Base-by-base conservation (phyloP, 2,329 filamentous ascomycete species). In the Trichoderma citrinoviride region DNA sequence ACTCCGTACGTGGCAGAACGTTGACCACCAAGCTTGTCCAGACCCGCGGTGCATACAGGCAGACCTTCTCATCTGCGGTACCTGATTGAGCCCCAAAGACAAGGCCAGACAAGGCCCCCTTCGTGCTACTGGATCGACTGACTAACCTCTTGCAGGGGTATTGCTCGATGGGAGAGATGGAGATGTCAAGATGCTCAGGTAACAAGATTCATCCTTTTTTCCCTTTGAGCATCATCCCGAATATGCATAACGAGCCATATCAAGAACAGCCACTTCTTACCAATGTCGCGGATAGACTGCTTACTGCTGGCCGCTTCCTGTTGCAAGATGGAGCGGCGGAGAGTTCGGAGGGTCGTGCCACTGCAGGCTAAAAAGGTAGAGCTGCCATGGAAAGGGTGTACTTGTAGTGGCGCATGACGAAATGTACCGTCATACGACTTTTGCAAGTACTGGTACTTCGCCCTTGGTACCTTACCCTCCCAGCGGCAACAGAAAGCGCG, bases 371-470 rank as follows among this genome's bases (percentile, higher is more conserved):
- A 10, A 61, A 10, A 19, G 49, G 33, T 12, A 37, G 52, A 49
- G n/a, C 57, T 58, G 29, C 43, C 40, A 56, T 19, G 17, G 62
- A 70, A 47, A 70, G 70, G 73, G 71, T 71, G 72, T 76, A 77
- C 75, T 73, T 77, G 64, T 60, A 67, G 69, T 65, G 70, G 68
- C 66, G 71, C 73, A 77, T 77, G 72, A 75, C 72, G 68, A 68
- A 57, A 71, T 71, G 76, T 77, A 77, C 71, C 70, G 70, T 75
- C 73, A 75, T 74, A 73, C 73, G 69, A 73, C 70, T 70, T 73
- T 71, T 53, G 41, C 64, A 72, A 63, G 72, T 76, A 75, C 70
- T 63, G 69, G 70, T 77, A 76, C 74, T 65, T 71, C 40, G 47
- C 21, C 15, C 23, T 53, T 67, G 43, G 74, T 76, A 76, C 73